Conservation (phyloP, 805 yeast genomes). For the Yarrowia sp. region DNA sequence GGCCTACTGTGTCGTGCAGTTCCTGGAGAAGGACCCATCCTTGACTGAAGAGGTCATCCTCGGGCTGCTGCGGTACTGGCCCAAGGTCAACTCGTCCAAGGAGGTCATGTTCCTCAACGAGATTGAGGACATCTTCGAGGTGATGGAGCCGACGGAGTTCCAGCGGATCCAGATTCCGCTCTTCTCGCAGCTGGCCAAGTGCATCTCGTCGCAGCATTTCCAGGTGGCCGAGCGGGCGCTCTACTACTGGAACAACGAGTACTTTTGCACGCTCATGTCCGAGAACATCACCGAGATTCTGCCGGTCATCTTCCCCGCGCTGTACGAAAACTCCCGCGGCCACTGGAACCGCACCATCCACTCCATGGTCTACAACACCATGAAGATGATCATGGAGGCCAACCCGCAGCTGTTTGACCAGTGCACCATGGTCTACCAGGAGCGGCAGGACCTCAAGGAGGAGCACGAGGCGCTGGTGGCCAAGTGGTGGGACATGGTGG, state of each 20-base stretch:
- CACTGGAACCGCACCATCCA: slow-evolving; percentile 96
- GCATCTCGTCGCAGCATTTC: slow-evolving; percentile 92
- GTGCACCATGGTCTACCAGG: slow-evolving; percentile 83
- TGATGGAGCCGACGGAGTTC: slow-evolving; percentile 90
- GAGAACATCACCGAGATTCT: slow-evolving; percentile 85
- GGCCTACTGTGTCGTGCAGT: slow-evolving; percentile 95
- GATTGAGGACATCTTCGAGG: slow-evolving; percentile 94
- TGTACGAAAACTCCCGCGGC: slow-evolving; percentile 75
- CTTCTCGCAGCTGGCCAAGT: slow-evolving; percentile 89
- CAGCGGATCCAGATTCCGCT: slow-evolving; percentile 87
- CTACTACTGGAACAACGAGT: slow-evolving; percentile 92
- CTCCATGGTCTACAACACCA: slow-evolving; percentile 83
- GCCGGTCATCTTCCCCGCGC: slow-evolving; percentile 86
- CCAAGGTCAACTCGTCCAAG: slow-evolving; percentile 89
- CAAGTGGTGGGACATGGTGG: slow-evolving; percentile 61
- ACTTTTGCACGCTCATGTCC: slow-evolving; percentile 82
- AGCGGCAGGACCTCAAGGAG: slow-evolving; percentile 70
- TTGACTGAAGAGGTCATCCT: slow-evolving; percentile 94
- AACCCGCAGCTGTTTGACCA: slow-evolving; percentile 89
- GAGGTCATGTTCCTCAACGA: slow-evolving; percentile 95
- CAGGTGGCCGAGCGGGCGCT: slow-evolving; percentile 96
- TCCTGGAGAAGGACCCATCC: slow-evolving; percentile 87
- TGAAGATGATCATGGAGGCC: slow-evolving; percentile 88
- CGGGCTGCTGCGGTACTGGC: slow-evolving; percentile 95
- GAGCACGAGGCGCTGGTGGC: slow-evolving; percentile 54